These are phyloP conservation scores for Camelina neglecta DNA, from an alignment of 345 rosid genomes.

Conservation along the genomic window DNA sequence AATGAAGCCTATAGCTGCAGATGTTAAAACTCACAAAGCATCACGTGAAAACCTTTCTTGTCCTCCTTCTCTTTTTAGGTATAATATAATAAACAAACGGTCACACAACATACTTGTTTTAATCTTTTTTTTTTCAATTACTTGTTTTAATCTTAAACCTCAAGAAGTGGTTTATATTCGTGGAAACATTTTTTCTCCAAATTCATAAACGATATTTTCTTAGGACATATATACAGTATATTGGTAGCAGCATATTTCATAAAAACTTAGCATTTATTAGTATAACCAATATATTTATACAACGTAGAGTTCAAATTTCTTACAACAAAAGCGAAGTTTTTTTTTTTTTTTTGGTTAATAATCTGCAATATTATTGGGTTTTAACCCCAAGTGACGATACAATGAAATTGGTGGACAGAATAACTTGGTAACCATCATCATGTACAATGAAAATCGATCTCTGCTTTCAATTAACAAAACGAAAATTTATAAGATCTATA, in stretches of 20 bases:
- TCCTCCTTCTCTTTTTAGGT: constrained; percentile 27
- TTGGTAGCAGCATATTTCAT: background rate
- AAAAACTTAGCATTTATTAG: background rate
- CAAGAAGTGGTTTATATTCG: background rate
- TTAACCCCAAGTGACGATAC: too few relatives aligned
- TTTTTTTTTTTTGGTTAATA: too few relatives aligned
- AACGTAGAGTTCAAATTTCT: too few relatives aligned
- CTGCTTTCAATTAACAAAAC: background rate
- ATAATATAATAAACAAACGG: background rate
- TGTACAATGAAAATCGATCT: too few relatives aligned
- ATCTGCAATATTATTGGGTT: too few relatives aligned
- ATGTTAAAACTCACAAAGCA: constrained; percentile 33
- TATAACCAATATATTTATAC: too few relatives aligned
- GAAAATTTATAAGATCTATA: background rate
- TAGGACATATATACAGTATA: background rate
- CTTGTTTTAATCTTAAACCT: background rate
- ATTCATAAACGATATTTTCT: background rate
- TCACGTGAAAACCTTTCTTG: constrained; percentile 43
- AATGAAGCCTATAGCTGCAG: constrained; percentile 29
- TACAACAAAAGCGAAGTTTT: too few relatives aligned
- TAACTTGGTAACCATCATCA: too few relatives aligned
- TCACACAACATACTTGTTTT: background rate
- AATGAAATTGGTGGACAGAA: too few relatives aligned
- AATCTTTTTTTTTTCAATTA: background rate
- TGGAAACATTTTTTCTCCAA: background rate